Base-by-base conservation (phyloP, 176 grass and related monocot genomes). In the Canna indica region DNA sequence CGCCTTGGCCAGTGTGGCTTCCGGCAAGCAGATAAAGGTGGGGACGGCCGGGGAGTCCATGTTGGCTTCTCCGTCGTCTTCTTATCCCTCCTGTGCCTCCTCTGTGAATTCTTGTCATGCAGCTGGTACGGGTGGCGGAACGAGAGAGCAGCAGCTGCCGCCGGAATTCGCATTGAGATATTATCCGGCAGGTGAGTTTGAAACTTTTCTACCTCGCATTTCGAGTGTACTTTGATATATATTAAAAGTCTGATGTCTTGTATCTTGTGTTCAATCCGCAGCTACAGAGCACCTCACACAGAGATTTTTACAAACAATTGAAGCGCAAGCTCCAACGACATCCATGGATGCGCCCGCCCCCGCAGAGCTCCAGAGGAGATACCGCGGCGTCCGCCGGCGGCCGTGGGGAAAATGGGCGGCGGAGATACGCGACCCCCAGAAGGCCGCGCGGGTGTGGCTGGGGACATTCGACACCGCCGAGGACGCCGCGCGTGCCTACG, bases 371-470 rank as follows among this genome's bases (percentile, higher is more conserved):
- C 86, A 33, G 90, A 87, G 67, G 87, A 95, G 80, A 85, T 95
- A 60, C 70, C 91, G 87, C 22, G 95, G 95, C 58, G 95, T 99
- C 47, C 75, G 95, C 41, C 90, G 85, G 70, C 68, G 95, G 15
- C 89, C 86, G 5, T 99, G 95, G 95, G 94, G 95, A 0, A 99
- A 99, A 66, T 99, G 95, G 95, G 95, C 90, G 1, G 90, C 95
- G 10, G 95, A 99, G 78, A 99, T 99, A 63, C 90, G 95, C 0
- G 95, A 99, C 72, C 95, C 95, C 0, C 84, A 85, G 50, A 85
- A 87, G 74, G 91, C 87, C 31, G 80, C 84, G 32, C 84, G 91
- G n/a, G 87, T 90, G n/a, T 95, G 91, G 91, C 91, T 95, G 5
- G 91, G 91, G 14, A 95, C 91, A 44, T 95, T 95, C 71, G 80